Evolutionary conservation across 306 rosid genomes (phyloP), one percentile per base, ranked within the genome.

Genomic region (Quillaja saponaria): DNA sequence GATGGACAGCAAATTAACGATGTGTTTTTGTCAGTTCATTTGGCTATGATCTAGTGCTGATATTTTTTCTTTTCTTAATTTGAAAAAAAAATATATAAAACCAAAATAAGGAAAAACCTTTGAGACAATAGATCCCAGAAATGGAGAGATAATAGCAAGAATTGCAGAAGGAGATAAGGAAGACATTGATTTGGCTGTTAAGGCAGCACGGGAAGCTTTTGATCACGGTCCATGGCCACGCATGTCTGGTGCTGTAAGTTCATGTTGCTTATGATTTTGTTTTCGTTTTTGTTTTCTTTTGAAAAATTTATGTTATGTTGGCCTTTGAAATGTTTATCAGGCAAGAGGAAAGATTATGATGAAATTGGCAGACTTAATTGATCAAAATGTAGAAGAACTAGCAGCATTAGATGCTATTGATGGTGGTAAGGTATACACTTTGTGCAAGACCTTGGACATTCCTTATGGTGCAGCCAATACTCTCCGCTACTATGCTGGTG

Each of bases 201-300:
- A 81, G 41, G 98, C 90, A 3, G 98, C 96, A 10, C 91, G 98
- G 38, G 71, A 65, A 0, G 98, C 98, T 56, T 91, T 91, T 5
- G 96, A 91, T 58, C 16, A 69, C 3, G 98, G 98, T 55, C 84
- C 96, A 56, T 91, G 98, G 96, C 98, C 98, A 0, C 88, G 96
- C 28, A 46, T 84, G 67, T 61, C 96, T 6, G 95, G 85, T 48
- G 67, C 50, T 13, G 96, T 88, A 84, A 0, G 97, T 78, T n/a
- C n/a, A 25, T 6, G 14, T 44, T 18, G 51, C 39, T 40, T 10
- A 38, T 58, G 9, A n/a, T n/a, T n/a, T n/a, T n/a, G n/a, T n/a
- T n/a, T n/a, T n/a, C n/a, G n/a, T n/a, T n/a, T n/a, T n/a, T n/a
- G n/a, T n/a, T n/a, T n/a, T n/a, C n/a, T n/a, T n/a, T n/a, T n/a